Base-by-base conservation (phyloP, 139 green algal genomes). In the Chlamydomonas sp. region DNA sequence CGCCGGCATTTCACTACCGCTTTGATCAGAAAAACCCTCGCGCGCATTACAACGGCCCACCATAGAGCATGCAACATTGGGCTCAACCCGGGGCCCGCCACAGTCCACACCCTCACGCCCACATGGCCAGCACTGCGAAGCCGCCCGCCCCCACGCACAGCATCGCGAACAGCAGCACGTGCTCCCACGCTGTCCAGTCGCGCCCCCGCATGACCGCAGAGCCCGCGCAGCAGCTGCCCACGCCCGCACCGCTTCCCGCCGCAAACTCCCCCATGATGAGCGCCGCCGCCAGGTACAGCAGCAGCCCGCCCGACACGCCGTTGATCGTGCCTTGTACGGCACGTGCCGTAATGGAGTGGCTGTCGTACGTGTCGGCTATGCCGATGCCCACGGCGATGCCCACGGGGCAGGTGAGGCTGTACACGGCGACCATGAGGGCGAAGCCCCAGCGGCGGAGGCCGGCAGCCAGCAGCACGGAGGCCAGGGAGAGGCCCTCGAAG, bases 381-480 rank as follows among this genome's bases (percentile, higher is more conserved):
- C 58, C 80, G 15, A 90, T 80, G 12, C 87, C 87, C 1, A 90
- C 78, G 8, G 80, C 87, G 16, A 88, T 78, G 59, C 87, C 87
- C 5, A 75, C 4, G 10, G 87, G 81, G 61, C 66, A 79, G 1
- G 61, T 90, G 10, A 90, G 66, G 12, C 59, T 16, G 87, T 88
- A 90, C 1, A 76, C 0, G 8, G 77, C 12, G 7, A 87, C 69
- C 74, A 90, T 85, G 31, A 4, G 6, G 2, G 68, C 63, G 10
- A 64, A 10, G 62, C 15, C 4, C 64, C 31, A 49, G 14, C 15
- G 63, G 1, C 49, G 0, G 0, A 85, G 12, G 49, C 63, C 49
- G 1, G 49, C 79, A 0, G 10, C 14, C 14, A 76, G 7, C 4
- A 85, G 31, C 49, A 85, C 66, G 10, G 20, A 63, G 0, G 14